Percentiles rank a stretch among this genome's conserved stretches.
phyloP scores from a whole-genome alignment of 1,284 basidiomycete species.

The Trichosporon asahii region DNA sequence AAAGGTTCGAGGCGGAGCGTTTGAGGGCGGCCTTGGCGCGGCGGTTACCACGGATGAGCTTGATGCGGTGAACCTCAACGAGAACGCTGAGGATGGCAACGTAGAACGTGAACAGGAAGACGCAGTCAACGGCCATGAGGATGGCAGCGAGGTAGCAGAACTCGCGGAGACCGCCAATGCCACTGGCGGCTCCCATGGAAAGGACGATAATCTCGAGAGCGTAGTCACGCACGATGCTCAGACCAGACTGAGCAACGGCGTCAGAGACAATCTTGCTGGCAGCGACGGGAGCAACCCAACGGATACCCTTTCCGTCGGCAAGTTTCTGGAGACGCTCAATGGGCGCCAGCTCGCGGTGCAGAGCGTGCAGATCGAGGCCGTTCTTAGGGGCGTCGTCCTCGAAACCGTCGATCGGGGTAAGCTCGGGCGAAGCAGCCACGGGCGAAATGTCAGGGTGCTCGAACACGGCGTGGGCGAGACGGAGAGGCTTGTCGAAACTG shows the following conservation, averaged over 20 bases:
- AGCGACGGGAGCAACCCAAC: constrained; percentile 59
- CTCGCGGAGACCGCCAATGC: constrained; percentile 85
- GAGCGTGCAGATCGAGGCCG: constrained; percentile 43
- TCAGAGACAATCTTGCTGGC: constrained; percentile 80
- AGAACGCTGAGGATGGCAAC: constrained; percentile 84
- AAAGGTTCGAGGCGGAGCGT: constrained; percentile 21
- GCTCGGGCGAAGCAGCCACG: constrained; percentile 53
- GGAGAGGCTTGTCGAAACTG: constrained; percentile 95
- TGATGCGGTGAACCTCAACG: constrained; percentile 74
- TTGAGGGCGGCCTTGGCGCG: constrained; percentile 25
- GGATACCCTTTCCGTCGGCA: constrained; percentile 51
- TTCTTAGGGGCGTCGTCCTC: constrained; percentile 27
- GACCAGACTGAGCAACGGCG: constrained; percentile 73
- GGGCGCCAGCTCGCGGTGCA: constrained; percentile 50
- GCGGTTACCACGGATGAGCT: constrained; percentile 56
- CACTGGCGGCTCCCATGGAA: constrained; percentile 77
- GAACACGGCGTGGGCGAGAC: constrained; percentile 86
- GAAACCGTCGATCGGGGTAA: constrained; percentile 32
- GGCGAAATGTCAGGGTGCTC: constrained; percentile 70
- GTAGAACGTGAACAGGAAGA: constrained; percentile 87
- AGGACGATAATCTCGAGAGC: constrained; percentile 87
- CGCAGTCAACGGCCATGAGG: constrained; percentile 78
- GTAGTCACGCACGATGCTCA: constrained; percentile 86
- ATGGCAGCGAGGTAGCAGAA: constrained; percentile 86
- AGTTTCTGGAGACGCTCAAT: constrained; percentile 49